phyloP scores from a whole-genome alignment of 148 eudicot species.

The Fagopyrum tataricum region DNA sequence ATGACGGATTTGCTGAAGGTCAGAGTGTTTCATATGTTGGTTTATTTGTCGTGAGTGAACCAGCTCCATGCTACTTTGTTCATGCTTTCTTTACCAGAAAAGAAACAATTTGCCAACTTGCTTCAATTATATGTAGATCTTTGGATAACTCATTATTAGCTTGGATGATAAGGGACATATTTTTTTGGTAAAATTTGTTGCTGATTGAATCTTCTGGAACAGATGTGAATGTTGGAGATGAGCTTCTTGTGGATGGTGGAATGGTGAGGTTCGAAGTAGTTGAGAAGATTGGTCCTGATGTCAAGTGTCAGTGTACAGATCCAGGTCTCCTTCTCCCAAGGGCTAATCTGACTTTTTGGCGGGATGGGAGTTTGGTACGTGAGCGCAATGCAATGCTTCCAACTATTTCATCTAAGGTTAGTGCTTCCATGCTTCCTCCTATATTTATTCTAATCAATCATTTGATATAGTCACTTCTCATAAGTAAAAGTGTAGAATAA shows the following conservation, averaged over 20 bases:
- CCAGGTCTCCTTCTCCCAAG: conserved; percentile 90
- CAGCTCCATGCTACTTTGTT: background rate
- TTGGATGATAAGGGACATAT: background rate
- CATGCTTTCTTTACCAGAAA: background rate
- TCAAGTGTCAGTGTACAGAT: conserved; percentile 80
- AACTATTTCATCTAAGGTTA: conserved; percentile 84
- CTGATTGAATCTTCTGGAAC: conserved; percentile 16
- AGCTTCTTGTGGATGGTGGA: conserved; percentile 94
- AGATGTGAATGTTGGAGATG: conserved; percentile 88
- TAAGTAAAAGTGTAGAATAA: background rate
- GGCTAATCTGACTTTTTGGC: conserved; percentile 92
- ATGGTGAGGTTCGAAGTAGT: conserved; percentile 93
- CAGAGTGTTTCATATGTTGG: background rate
- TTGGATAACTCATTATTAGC: background rate
- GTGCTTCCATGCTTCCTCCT: conserved; percentile 13
- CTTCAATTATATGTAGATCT: too few relatives aligned
- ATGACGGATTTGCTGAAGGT: conserved; percentile 97
- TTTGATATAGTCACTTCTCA: background rate
- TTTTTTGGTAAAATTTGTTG: background rate
- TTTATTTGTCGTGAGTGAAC: background rate
- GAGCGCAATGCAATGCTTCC: conserved; percentile 98
- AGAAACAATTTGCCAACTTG: too few relatives aligned
- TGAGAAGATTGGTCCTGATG: conserved; percentile 95
- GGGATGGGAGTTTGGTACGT: conserved; percentile 78
- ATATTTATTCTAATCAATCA: background rate